These are phyloP conservation scores for Podosphaera xanthii DNA, from an alignment of 2,329 filamentous ascomycete genomes.

Conservation along the genomic window DNA sequence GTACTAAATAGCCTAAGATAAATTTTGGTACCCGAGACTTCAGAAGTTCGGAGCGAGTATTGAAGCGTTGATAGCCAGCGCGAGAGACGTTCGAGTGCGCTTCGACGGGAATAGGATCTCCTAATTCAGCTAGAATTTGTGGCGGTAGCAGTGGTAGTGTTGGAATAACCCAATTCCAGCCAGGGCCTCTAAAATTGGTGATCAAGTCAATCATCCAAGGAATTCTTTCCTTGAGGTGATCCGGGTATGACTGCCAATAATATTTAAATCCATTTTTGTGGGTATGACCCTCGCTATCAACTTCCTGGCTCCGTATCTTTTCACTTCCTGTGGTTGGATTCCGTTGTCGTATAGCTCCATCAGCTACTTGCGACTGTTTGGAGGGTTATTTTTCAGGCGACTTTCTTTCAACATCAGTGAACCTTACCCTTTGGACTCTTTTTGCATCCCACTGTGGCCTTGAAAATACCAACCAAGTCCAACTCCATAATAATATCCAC, in stretches of 20 bases:
- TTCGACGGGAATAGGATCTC: constrained; percentile 19
- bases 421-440: constrained; percentile 18
- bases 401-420: background rate
- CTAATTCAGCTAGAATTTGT: constrained; percentile 18
- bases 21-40: constrained; percentile 23
- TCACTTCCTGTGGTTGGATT: background rate
- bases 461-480: constrained; percentile 29
- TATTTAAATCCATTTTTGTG: constrained; percentile 20
- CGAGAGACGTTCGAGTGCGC: constrained; percentile 16
- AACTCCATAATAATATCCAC: constrained; percentile 27
- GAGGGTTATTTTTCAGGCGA: background rate
- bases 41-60: constrained; percentile 24
- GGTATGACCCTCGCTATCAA: background rate
- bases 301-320: background rate
- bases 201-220: constrained; percentile 33
- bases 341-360: background rate
- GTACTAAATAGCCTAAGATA: constrained; percentile 34
- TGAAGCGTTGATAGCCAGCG: constrained; percentile 24
- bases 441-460: constrained; percentile 32
- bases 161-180: constrained; percentile 34
- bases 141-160: constrained; percentile 26
- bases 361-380: background rate
- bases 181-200: constrained; percentile 29
- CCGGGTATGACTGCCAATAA: constrained; percentile 36
- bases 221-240: constrained; percentile 26